These are phyloP conservation scores for Dioscorea dumetorum DNA, from an alignment of 106 monocot species.

Conservation along the genomic window DNA sequence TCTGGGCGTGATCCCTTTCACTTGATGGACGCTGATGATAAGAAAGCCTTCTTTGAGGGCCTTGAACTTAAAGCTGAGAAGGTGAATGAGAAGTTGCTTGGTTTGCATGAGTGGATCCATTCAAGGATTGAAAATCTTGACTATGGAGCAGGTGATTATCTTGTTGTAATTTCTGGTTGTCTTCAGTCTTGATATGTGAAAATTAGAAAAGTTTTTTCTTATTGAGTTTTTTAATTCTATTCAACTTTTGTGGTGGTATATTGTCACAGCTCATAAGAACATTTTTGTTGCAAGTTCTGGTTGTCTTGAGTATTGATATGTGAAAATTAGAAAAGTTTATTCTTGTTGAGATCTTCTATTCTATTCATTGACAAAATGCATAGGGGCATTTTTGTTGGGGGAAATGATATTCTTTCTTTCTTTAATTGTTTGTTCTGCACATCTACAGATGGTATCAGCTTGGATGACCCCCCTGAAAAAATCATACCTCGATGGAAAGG, in stretches of 20 bases:
- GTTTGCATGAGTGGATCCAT: constrained; percentile 68
- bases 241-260: too few species aligned
- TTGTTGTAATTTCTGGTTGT: background rate
- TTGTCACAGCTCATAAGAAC: too few species aligned
- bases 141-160: constrained; percentile 60
- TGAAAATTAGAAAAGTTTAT: too few species aligned
- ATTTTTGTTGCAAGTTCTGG: too few species aligned
- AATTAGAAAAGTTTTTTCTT: too few species aligned
- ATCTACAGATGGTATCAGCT: constrained; percentile 62
- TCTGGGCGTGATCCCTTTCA: constrained; percentile 73
- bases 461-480: constrained; percentile 70
- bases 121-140: constrained; percentile 81
- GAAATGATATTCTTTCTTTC: too few species aligned
- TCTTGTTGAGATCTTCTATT: too few species aligned
- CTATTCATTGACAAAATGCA: too few species aligned
- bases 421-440: too few species aligned
- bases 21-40: constrained; percentile 52
- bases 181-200: background rate
- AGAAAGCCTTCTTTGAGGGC: constrained; percentile 52
- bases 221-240: too few species aligned
- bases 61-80: constrained; percentile 67
- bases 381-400: too few species aligned
- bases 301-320: too few species aligned
- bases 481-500: constrained; percentile 79
- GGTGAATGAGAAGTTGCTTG: constrained; percentile 47